Base-by-base conservation (phyloP, 805 yeast species). In the Candida morakotiae region DNA sequence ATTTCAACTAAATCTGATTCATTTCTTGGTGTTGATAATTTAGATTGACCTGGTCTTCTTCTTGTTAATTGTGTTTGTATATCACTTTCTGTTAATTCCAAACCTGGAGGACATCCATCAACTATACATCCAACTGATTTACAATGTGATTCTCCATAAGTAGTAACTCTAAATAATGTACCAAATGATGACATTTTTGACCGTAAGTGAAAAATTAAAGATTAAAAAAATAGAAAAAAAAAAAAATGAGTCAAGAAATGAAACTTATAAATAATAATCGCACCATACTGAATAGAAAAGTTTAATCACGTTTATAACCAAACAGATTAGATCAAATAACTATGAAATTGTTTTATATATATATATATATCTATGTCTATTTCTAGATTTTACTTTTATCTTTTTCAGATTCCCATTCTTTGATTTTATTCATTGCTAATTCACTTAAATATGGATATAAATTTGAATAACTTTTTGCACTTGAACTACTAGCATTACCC, bases 101-200 rank as follows among this genome's bases (percentile, higher is more conserved):
- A 72, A 22, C 96, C 96, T 20, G 98, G 97, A 21, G 98, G 98
- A 28, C 88, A 93, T 41, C 98, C 98, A 51, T 93, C 98, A 27
- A 93, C 96, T 44, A 93, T 93, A 66, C 98, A 93, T 22, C 98
- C 98, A 28, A 93, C 98, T 8, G 96, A 86, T 53, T 80, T 84
- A 69, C 98, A 93, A 69, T 93, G 98, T 7, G 96, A 87, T 61
- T 93, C 98, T 48, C 98, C 98, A 71, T 88, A 91, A 21, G 98
- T 91, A 45, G 98, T 91, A 48, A 91, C 98, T 40, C 61, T 59
- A 51, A 67, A 68, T 37, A 64, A 43, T 17, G 53, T 57, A 31
- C 73, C 73, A 45, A 66, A 68, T 15, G 66, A 40, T 32, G 73
- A 68, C 73, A 68, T 68, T n/a, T n/a, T n/a, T n/a, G n/a, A n/a